These are phyloP conservation scores for Fomes fomentarius DNA, from an alignment of 1,284 basidiomycete species.

Conservation along the genomic window DNA sequence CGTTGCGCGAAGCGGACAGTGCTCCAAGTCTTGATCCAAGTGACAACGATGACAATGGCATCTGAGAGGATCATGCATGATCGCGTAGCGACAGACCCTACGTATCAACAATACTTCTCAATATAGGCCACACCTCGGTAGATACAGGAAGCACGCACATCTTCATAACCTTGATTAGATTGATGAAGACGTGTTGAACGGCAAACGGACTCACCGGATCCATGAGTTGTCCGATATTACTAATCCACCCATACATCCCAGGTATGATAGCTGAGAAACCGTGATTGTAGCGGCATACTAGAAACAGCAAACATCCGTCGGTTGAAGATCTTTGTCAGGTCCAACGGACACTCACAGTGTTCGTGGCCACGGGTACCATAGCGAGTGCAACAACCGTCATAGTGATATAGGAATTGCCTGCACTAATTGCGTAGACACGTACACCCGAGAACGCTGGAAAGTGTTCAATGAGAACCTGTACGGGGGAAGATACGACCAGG, in stretches of 20 bases:
- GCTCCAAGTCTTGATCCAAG: slow-evolving; percentile 20
- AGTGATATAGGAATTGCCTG: slow-evolving; percentile 5
- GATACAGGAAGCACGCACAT: background rate
- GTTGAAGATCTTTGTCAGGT: background rate
- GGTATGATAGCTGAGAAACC: too few relatives aligned
- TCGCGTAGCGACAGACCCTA: slow-evolving; percentile 17
- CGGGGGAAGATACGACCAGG: background rate
- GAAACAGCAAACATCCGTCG: too few relatives aligned
- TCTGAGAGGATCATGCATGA: slow-evolving; percentile 15
- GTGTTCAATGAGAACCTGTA: too few relatives aligned
- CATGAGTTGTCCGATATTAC: too few relatives aligned
- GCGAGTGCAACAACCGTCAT: slow-evolving; percentile 12
- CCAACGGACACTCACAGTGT: slow-evolving; percentile 3
- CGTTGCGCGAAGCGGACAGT: background rate
- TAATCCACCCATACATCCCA: too few relatives aligned
- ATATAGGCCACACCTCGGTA: background rate
- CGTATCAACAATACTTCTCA: background rate
- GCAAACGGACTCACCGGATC: too few relatives aligned
- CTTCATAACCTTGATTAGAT: background rate
- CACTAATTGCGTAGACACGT: slow-evolving; percentile 21
- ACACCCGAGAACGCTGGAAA: slow-evolving; percentile 15
- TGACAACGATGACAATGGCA: slow-evolving; percentile 19
- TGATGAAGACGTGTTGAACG: too few relatives aligned
- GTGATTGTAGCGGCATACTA: too few relatives aligned
- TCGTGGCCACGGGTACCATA: slow-evolving; percentile 16